A percentile compares a stretch with the other conserved stretches of the same genome.
Evolutionary conservation across 352 stramenopile species (phyloP).

Genomic region (Phytophthora tentaculata): DNA sequence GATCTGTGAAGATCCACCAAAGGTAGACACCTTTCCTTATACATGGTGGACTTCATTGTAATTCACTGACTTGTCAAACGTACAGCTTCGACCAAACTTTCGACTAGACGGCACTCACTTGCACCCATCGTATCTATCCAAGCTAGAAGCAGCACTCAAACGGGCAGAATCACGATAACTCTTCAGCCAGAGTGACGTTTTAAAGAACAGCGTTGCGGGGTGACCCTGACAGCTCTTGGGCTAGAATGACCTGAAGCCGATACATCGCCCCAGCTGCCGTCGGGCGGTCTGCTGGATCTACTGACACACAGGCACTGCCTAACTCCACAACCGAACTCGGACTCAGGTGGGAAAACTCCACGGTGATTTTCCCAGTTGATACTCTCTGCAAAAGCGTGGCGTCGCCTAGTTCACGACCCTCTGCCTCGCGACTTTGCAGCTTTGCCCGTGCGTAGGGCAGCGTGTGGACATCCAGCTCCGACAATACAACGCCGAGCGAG

Average conservation of each 20-base stretch:
- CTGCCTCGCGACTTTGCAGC: constrained; percentile 2
- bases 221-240: constrained; percentile 1
- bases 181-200: background rate
- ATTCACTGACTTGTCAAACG: background rate
- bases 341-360: constrained; percentile 14
- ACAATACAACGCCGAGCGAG: constrained; percentile 22
- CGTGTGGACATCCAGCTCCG: constrained; percentile 20
- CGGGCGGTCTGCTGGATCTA: constrained; percentile 28
- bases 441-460: constrained; percentile 7
- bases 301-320: constrained; percentile 27
- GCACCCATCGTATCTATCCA: constrained; percentile 69
- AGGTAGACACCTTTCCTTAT: constrained; percentile 38
- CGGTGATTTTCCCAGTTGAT: constrained; percentile 1
- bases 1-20: constrained; percentile 45
- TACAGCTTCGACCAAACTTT: constrained; percentile 58
- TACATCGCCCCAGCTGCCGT: constrained; percentile 31
- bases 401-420: constrained; percentile 12
- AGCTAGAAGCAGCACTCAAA: constrained; percentile 51
- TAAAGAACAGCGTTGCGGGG: background rate
- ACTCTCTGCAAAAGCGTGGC: constrained; percentile 11
- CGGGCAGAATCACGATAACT: background rate
- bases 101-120: constrained; percentile 89
- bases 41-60: background rate
- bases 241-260: constrained; percentile 24
- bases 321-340: constrained; percentile 7